Evolutionary conservation across 148 eudicot species (phyloP).

Genomic region (Rhododendron ovatum): DNA sequence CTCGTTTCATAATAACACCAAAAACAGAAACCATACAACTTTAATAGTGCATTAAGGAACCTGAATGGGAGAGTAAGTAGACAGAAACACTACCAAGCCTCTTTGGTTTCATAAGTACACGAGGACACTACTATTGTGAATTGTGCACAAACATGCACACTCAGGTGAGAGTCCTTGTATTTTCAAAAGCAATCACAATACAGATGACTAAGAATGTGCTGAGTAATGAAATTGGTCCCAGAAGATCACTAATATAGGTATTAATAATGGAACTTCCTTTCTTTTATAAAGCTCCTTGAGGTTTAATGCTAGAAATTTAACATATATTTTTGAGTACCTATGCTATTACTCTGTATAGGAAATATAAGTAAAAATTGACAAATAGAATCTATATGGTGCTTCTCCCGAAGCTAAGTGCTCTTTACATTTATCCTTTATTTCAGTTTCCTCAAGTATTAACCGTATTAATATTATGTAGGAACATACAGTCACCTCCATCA

Average conservation of each 20-base stretch:
- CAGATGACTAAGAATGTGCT: neutral
- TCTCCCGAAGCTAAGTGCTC: neutral
- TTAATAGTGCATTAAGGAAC: neutral
- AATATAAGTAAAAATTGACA: neutral
- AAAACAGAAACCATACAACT: neutral
- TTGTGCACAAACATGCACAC: neutral
- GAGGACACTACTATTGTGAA: neutral
- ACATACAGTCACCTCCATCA: neutral
- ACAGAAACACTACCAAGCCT: neutral
- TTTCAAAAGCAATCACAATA: neutral
- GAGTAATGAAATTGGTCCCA: neutral
- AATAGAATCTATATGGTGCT: neutral
- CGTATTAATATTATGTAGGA: neutral
- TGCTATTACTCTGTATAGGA: neutral
- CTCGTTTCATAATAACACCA: neutral
- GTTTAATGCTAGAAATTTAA: neutral
- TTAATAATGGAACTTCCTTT: neutral
- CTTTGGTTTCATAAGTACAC: neutral
- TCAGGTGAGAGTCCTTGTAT: neutral
- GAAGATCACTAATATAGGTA: neutral
- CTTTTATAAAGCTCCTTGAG: neutral
- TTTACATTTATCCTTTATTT: neutral
- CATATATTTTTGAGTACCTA: neutral
- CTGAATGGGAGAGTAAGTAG: neutral
- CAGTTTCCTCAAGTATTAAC: neutral